phyloP scores from a whole-genome alignment of 139 green algal species.

The Micractinium conductrix region DNA sequence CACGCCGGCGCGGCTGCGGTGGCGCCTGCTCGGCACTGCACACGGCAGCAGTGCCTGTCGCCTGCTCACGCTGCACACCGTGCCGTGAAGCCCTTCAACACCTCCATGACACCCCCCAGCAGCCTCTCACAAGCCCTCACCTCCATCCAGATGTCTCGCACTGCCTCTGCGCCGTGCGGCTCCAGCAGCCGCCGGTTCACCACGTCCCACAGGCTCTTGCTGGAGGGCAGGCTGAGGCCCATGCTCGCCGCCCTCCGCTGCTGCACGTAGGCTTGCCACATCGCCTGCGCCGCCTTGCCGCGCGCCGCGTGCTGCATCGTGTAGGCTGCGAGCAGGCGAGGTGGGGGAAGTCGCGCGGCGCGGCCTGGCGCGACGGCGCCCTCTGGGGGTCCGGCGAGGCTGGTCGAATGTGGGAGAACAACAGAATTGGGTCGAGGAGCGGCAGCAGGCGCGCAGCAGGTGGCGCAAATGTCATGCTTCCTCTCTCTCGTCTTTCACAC shows the following conservation, averaged over 20 bases:
- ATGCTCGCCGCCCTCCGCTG: background rate
- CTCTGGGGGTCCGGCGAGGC: too few species aligned
- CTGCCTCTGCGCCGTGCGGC: slow-evolving; percentile 36
- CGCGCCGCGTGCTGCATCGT: background rate
- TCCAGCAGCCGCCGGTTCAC: slow-evolving; percentile 44
- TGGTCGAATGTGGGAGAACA: too few species aligned
- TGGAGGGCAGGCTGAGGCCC: slow-evolving; percentile 37
- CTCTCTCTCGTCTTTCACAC: too few species aligned
- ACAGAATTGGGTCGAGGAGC: too few species aligned
- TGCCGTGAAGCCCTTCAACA: too few species aligned
- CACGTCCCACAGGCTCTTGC: slow-evolving; percentile 50
- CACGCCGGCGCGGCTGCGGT: too few species aligned
- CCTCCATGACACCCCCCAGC: too few species aligned
- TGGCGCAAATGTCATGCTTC: too few species aligned
- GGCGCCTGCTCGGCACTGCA: too few species aligned
- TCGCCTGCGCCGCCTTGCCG: slow-evolving; percentile 17
- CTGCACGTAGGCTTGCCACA: slow-evolving; percentile 23
- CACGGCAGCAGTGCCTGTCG: background rate
- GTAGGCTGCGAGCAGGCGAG: background rate
- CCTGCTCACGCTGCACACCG: too few species aligned
- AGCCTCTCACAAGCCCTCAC: background rate
- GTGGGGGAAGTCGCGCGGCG: background rate
- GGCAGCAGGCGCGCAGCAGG: too few species aligned
- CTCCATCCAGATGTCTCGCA: slow-evolving; percentile 52
- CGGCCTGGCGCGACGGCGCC: too few species aligned